Percentiles rank a stretch among this genome's conserved stretches.
Conservation (phyloP, 495 filamentous ascomycete genomes). For the Penicillium antarcticum region DNA sequence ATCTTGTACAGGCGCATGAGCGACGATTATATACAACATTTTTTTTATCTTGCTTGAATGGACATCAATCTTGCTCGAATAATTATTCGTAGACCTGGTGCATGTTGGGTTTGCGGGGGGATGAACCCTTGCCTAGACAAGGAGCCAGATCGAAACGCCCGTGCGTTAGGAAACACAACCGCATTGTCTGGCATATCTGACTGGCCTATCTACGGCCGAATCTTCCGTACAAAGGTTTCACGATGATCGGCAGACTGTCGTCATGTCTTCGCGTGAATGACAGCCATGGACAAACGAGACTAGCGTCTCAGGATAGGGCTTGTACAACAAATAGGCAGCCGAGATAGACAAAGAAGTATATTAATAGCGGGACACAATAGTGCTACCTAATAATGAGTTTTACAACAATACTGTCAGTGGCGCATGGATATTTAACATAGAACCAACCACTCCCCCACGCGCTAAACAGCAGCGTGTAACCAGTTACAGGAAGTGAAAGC, state of each 20-base stretch:
- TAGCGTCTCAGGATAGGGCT: neutral
- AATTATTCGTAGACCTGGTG: too few species aligned
- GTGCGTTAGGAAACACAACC: too few species aligned
- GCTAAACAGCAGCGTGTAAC: too few species aligned
- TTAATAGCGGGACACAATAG: neutral
- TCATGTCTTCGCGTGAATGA: neutral
- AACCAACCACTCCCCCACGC: too few species aligned
- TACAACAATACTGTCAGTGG: too few species aligned
- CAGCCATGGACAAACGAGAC: neutral
- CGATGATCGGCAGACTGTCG: neutral
- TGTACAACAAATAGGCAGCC: neutral
- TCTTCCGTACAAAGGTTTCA: neutral
- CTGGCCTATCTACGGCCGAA: too few species aligned
- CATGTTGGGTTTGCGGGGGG: too few species aligned
- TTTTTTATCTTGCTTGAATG: neutral
- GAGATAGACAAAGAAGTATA: neutral
- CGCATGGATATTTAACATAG: too few species aligned
- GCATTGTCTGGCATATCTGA: too few species aligned
- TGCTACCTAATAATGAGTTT: neutral
- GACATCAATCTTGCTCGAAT: too few species aligned
- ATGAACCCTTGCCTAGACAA: too few species aligned
- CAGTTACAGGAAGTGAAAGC: neutral
- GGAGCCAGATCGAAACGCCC: too few species aligned
- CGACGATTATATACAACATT: slow-evolving; percentile 7
- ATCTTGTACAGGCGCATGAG: slow-evolving; percentile 13